Evolutionary conservation across 2,329 filamentous ascomycete genomes (phyloP).

Genomic region (Fusarium clavum): DNA sequence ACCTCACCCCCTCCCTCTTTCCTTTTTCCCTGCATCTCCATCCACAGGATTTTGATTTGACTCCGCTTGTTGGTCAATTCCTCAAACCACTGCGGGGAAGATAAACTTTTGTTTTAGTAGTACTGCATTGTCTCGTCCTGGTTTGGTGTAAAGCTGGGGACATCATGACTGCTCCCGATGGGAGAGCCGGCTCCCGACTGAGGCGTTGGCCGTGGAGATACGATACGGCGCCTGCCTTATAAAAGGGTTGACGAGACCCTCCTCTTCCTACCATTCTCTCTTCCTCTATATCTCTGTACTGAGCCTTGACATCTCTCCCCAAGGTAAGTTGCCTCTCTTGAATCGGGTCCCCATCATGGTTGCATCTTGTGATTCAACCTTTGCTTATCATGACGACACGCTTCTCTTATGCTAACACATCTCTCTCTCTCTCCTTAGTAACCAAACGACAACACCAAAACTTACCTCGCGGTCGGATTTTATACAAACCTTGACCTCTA

Average conservation of each 20-base stretch:
- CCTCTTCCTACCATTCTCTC: background rate
- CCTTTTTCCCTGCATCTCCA: constrained; percentile 21
- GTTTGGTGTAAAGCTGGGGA: constrained; percentile 17
- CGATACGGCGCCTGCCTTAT: constrained; percentile 19
- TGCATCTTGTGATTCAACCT: constrained; percentile 5
- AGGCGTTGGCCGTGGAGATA: constrained; percentile 8
- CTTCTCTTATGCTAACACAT: constrained; percentile 1
- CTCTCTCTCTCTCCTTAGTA: background rate
- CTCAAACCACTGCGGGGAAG: constrained; percentile 32
- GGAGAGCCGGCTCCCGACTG: constrained; percentile 23
- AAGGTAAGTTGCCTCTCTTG: constrained; percentile 23
- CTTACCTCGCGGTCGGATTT: background rate
- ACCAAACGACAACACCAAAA: constrained; percentile 2
- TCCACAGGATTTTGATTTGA: constrained; percentile 1
- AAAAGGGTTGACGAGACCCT: constrained; percentile 25
- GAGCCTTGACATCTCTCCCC: background rate
- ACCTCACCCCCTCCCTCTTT: constrained; percentile 39
- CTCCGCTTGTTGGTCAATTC: constrained; percentile 23
- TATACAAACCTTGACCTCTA: background rate
- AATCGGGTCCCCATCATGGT: constrained; percentile 8
- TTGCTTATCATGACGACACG: constrained; percentile 32
- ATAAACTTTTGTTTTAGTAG: constrained; percentile 19
- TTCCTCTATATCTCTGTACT: constrained; percentile 4
- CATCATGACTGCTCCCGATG: constrained; percentile 29
- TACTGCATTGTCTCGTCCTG: background rate